Conservation (phyloP, 495 filamentous ascomycete genomes). For the Daldinia caldariorum region DNA sequence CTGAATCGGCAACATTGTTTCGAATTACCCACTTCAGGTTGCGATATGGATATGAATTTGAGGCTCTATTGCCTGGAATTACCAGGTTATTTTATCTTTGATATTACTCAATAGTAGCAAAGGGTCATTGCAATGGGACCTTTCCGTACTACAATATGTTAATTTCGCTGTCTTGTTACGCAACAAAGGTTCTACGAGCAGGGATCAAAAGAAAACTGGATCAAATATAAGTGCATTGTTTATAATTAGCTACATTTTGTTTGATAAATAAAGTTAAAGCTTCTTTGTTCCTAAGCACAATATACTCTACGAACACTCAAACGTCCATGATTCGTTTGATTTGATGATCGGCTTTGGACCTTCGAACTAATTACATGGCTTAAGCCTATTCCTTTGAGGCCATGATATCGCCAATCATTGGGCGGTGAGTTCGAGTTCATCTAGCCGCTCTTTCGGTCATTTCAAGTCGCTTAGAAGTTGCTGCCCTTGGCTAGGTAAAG, state of each 20-base stretch:
- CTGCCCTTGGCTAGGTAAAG: background rate
- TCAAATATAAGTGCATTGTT: background rate
- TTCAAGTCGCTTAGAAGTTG: slow-evolving; percentile 8
- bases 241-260: background rate
- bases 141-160: background rate
- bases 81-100: background rate
- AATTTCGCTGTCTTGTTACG: background rate
- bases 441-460: background rate
- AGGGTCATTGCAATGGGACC: background rate
- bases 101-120: background rate
- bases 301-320: background rate
- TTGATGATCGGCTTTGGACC: background rate
- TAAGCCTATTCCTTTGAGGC: background rate
- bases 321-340: background rate
- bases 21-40: background rate
- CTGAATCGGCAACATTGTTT: background rate
- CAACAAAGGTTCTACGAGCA: background rate
- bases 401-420: background rate
- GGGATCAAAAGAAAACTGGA: background rate
- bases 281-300: background rate
- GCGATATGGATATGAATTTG: background rate
- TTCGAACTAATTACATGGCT: background rate
- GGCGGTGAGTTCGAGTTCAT: background rate
- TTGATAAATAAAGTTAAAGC: background rate
- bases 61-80: background rate